A percentile compares a stretch with the other conserved stretches of the same genome.
Evolutionary conservation across 768 basidiomycete species (phyloP).

Genomic region (Lactarius akahatsu): DNA sequence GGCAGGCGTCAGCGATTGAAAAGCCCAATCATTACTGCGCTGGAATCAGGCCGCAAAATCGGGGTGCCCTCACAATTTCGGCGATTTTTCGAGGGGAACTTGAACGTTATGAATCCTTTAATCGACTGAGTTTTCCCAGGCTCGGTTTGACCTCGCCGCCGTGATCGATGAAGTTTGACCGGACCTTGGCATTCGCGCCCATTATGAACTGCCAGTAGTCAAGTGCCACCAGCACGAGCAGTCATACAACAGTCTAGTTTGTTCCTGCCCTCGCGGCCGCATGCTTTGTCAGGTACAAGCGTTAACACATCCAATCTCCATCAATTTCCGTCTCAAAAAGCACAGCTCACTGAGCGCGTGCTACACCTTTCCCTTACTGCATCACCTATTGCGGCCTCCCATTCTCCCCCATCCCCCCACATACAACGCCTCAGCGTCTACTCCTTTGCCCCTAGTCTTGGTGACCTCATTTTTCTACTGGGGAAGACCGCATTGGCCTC

Average conservation of each 20-base stretch:
- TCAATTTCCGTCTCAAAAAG: neutral
- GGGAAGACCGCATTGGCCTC: neutral
- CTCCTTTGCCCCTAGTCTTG: neutral
- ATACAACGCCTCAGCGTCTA: neutral
- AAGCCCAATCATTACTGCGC: neutral
- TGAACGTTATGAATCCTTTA: neutral
- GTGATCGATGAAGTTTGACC: conserved; percentile 2
- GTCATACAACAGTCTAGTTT: neutral
- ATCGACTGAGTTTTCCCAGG: neutral
- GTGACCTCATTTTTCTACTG: neutral
- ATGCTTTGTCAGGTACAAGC: neutral
- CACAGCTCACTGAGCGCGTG: neutral
- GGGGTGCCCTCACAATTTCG: neutral
- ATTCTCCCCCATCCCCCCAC: neutral
- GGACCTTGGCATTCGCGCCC: neutral
- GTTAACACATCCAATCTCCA: neutral
- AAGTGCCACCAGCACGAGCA: neutral
- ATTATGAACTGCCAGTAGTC: neutral
- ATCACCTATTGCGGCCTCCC: neutral
- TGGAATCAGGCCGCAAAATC: neutral
- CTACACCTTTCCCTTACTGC: neutral
- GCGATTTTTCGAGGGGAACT: conserved; percentile 1
- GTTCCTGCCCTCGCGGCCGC: neutral
- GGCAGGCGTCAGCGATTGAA: neutral
- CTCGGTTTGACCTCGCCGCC: conserved; percentile 1